These are phyloP conservation scores for Apiospora koreana DNA, from an alignment of 2,329 filamentous ascomycete species.

Conservation along the genomic window DNA sequence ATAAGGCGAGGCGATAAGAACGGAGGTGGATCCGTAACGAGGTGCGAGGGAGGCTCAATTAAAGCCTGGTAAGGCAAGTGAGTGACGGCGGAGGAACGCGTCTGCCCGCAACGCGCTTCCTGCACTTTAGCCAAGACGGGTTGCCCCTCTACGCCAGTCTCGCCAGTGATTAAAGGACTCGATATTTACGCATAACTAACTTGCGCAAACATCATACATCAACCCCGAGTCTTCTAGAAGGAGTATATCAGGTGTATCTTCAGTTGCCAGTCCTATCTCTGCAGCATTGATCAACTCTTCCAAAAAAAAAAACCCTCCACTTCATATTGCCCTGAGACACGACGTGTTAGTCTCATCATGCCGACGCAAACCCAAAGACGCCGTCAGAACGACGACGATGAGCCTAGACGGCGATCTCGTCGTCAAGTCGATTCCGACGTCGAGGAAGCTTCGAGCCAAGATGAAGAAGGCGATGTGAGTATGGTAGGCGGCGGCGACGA, in stretches of 20 bases:
- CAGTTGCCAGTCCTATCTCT: neutral
- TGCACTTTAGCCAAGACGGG: neutral
- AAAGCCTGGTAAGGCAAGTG: neutral
- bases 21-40: neutral
- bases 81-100: neutral
- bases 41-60: neutral
- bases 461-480: slow-evolving; percentile 25
- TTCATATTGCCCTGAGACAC: neutral
- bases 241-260: neutral
- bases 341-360: slow-evolving; percentile 21
- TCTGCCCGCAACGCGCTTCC: neutral
- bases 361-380: slow-evolving; percentile 30
- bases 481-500: slow-evolving; percentile 39
- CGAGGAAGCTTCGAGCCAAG: slow-evolving; percentile 33
- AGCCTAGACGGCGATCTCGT: slow-evolving; percentile 24
- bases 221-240: neutral
- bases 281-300: neutral
- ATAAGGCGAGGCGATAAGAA: neutral
- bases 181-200: neutral
- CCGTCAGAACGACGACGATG: slow-evolving; percentile 41
- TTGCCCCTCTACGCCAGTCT: neutral
- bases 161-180: neutral
- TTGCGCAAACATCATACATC: neutral
- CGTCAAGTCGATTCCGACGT: slow-evolving; percentile 31
- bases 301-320: too few species aligned